Conservation (phyloP, 257 asterid genomes). For the Petunia axillaris region DNA sequence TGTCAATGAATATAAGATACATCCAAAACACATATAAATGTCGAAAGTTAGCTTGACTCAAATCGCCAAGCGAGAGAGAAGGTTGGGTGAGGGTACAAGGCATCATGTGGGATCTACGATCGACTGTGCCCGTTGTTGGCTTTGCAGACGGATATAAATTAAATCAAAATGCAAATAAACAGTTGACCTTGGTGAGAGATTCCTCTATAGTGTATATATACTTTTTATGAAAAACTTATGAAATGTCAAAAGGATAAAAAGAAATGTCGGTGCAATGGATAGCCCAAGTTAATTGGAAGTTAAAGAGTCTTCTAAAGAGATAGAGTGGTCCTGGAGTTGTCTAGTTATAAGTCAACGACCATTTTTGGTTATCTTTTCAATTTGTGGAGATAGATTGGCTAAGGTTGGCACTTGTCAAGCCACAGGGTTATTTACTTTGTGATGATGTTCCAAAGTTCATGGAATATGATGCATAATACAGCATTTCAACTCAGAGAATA, state of each 20-base stretch:
- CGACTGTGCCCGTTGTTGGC: no score
- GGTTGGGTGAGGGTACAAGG: no score
- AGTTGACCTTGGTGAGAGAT: background rate
- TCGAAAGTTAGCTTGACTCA: no score
- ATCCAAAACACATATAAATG: no score
- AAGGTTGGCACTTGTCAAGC: conserved; percentile 1
- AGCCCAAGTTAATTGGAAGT: background rate
- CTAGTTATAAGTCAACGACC: background rate
- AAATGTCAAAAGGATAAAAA: background rate
- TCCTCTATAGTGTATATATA: background rate
- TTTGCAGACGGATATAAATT: background rate
- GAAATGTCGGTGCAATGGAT: background rate
- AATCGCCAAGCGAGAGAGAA: no score
- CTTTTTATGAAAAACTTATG: background rate
- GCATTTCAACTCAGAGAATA: background rate
- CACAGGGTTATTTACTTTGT: background rate
- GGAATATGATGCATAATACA: background rate
- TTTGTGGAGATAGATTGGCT: background rate
- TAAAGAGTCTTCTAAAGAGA: background rate
- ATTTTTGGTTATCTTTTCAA: background rate
- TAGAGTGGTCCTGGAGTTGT: background rate
- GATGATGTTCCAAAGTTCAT: background rate
- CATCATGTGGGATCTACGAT: no score
- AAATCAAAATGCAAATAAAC: background rate
- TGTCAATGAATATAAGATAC: no score